These are phyloP conservation scores for Blastocystis sp. DNA, from an alignment of 352 stramenopile genomes.

Conservation along the genomic window DNA sequence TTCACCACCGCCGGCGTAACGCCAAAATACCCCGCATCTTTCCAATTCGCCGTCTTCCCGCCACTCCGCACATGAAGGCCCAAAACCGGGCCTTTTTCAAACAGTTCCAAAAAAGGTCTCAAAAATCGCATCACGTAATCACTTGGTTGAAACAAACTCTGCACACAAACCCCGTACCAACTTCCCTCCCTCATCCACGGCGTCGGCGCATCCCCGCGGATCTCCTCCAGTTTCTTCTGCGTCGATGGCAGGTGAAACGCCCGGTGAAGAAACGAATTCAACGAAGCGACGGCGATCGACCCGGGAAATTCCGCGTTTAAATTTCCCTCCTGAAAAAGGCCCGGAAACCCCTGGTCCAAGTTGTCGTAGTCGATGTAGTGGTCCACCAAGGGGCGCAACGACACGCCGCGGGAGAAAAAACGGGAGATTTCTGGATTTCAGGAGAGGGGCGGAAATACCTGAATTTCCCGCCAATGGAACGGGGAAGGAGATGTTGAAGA, in stretches of 20 bases:
- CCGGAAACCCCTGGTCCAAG: background rate
- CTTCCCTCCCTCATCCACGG: background rate
- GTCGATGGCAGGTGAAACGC: background rate
- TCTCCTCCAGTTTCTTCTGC: background rate
- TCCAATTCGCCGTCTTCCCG: background rate
- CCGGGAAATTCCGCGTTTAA: constrained; percentile 5
- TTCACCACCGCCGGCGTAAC: background rate
- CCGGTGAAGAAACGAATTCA: background rate
- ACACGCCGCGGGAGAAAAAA: background rate
- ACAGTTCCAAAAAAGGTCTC: background rate
- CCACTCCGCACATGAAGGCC: constrained; percentile 17
- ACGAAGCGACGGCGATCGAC: background rate
- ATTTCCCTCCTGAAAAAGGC: background rate
- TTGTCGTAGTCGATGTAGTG: background rate
- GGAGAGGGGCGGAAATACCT: background rate
- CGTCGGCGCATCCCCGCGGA: background rate
- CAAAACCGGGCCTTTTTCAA: background rate
- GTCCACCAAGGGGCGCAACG: background rate
- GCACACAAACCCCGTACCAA: constrained; percentile 18
- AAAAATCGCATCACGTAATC: background rate
- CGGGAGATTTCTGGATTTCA: background rate
- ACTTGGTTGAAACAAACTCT: constrained; percentile 19
- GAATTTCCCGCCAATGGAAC: background rate
- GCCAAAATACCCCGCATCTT: background rate
- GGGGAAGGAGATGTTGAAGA: constrained; percentile 33